Conservation (phyloP, 371 early-diverging fungal species). For the Rhizopus sp. region DNA sequence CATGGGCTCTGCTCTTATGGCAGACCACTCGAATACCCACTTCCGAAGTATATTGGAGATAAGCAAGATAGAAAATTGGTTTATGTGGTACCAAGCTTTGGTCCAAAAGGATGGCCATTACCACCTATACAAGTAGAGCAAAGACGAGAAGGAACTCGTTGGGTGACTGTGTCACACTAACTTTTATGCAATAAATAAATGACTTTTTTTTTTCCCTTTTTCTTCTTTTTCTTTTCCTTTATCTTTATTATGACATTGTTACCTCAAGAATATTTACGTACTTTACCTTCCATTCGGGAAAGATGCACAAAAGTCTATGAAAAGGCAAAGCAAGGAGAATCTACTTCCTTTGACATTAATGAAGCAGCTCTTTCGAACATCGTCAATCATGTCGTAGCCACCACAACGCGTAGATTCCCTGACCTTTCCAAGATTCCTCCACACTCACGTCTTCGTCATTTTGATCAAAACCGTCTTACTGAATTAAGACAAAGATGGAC, state of each 20-base stretch:
- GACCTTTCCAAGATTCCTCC: slow-evolving; percentile 71
- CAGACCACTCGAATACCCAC: slow-evolving; percentile 64
- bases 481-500: slow-evolving; percentile 43
- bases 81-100: slow-evolving; percentile 73
- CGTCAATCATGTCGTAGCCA: slow-evolving; percentile 63
- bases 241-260: slow-evolving; percentile 28
- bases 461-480: slow-evolving; percentile 61
- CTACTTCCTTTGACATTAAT: slow-evolving; percentile 72
- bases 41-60: slow-evolving; percentile 53
- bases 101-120: slow-evolving; percentile 77
- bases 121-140: slow-evolving; percentile 73
- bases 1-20: slow-evolving; percentile 66
- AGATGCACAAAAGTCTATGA: slow-evolving; percentile 68
- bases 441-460: slow-evolving; percentile 90
- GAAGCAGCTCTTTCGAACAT: slow-evolving; percentile 61
- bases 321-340: slow-evolving; percentile 50
- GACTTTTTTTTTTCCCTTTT: background rate
- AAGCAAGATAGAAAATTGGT: slow-evolving; percentile 68
- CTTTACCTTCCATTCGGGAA: slow-evolving; percentile 80
- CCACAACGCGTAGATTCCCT: slow-evolving; percentile 76
- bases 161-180: slow-evolving; percentile 38
- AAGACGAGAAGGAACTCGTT: slow-evolving; percentile 64
- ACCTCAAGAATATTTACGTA: slow-evolving; percentile 64
- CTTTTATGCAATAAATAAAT: background rate
- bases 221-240: slow-evolving; percentile 5